A percentile compares a stretch with the other conserved stretches of the same genome.
Conservation (phyloP, 805 yeast genomes). For the Lachancea waltii region DNA sequence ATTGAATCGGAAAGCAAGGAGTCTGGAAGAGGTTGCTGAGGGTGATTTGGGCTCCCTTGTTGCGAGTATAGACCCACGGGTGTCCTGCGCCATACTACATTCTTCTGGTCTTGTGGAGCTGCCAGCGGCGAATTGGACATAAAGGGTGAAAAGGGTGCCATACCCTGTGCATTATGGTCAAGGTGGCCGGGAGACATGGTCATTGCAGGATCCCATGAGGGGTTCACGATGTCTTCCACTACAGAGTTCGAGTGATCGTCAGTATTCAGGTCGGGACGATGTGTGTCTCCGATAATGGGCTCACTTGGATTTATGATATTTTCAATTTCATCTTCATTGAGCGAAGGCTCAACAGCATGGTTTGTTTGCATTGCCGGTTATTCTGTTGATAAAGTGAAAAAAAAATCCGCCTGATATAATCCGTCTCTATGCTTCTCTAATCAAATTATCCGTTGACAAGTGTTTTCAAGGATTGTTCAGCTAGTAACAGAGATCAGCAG, state of each 20-base stretch:
- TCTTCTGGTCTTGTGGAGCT: neutral
- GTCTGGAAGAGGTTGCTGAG: constrained; percentile 1
- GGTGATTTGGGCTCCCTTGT: constrained; percentile 3
- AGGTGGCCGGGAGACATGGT: constrained; percentile 11
- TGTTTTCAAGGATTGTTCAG: too few relatives aligned
- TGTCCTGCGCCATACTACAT: constrained; percentile 6
- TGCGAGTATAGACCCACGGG: constrained; percentile 13
- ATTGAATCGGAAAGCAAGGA: constrained; percentile 5
- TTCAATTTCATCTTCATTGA: constrained; percentile 27
- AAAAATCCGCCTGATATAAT: neutral
- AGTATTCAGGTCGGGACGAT: neutral
- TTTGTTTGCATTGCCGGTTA: constrained; percentile 2
- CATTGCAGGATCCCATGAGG: constrained; percentile 18
- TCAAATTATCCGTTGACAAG: too few relatives aligned
- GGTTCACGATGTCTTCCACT: constrained; percentile 29
- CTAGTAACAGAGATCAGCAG: neutral
- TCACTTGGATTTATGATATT: constrained; percentile 11
- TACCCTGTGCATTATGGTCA: neutral
- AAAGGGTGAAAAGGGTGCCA: constrained; percentile 8
- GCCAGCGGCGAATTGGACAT: constrained; percentile 4
- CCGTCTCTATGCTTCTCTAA: too few relatives aligned
- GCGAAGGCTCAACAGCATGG: constrained; percentile 10
- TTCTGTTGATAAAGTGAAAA: neutral
- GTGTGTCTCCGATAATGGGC: neutral
- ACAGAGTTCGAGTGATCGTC: constrained; percentile 5